Percentiles rank a stretch among this genome's conserved stretches.
Conservation (phyloP, 306 rosid genomes). For the Acacia crassicarpa region DNA sequence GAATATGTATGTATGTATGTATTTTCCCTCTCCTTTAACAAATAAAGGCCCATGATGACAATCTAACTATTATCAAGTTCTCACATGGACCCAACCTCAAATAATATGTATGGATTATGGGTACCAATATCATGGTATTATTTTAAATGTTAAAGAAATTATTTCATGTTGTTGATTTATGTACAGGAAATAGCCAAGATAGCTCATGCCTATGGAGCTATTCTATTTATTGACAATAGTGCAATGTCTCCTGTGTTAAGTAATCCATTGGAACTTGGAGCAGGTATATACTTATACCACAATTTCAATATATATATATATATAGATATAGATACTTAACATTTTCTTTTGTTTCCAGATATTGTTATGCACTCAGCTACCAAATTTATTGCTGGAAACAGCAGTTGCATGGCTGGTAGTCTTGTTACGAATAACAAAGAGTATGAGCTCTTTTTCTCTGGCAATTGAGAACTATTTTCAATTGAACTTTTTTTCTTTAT, state of each 20-base stretch:
- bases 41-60: too few species aligned
- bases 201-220: conserved; percentile 76
- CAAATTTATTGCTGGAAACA: conserved; percentile 85
- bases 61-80: too few species aligned
- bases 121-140: background rate
- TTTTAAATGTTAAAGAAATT: background rate
- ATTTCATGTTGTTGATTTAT: background rate
- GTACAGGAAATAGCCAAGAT: conserved; percentile 72
- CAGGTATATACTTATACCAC: background rate
- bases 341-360: conserved; percentile 42
- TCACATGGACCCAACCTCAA: background rate
- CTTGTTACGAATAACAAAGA: conserved; percentile 77
- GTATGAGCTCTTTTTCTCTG: conserved; percentile 43
- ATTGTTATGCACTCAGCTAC: conserved; percentile 92
- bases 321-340: too few species aligned
- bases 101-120: background rate
- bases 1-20: too few species aligned
- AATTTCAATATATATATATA: background rate
- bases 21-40: background rate
- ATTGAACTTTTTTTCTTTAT: too few species aligned
- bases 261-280: conserved; percentile 38
- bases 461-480: too few species aligned
- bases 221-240: conserved; percentile 84
- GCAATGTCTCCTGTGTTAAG: conserved; percentile 92
- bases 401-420: conserved; percentile 71